phyloP scores from a whole-genome alignment of 2,329 filamentous ascomycete genomes.

The Trichoderma afroharzianum region DNA sequence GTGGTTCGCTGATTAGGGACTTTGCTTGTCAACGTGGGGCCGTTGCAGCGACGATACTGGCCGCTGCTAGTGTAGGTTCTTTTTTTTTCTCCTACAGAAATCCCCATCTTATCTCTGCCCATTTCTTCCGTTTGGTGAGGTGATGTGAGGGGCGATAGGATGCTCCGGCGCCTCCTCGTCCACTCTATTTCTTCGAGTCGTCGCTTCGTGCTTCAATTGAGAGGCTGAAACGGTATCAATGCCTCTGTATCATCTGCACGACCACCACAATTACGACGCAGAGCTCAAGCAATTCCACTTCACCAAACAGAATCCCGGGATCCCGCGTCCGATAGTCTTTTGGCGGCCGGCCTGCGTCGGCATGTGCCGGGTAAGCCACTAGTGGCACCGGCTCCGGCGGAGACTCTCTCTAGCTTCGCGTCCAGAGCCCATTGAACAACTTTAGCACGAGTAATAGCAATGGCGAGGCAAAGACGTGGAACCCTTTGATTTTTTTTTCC shows the following conservation, averaged over 20 bases:
- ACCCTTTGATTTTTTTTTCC: not conserved
- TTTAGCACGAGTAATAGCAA: not conserved
- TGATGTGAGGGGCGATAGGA: not conserved
- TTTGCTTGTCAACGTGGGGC: conserved; percentile 1
- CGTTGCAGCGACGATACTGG: not conserved
- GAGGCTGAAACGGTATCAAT: not conserved
- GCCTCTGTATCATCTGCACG: not conserved
- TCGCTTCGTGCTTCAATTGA: not conserved
- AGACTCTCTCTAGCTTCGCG: not conserved
- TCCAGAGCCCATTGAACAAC: not conserved
- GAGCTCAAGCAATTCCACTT: not conserved
- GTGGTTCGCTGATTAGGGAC: not conserved
- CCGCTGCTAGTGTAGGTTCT: not conserved
- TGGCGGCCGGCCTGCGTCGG: conserved; percentile 17
- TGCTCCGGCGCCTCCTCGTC: not conserved
- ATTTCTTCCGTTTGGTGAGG: not conserved
- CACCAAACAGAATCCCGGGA: not conserved
- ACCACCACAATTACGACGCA: not conserved
- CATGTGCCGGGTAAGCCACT: conserved; percentile 10
- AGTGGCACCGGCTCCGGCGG: conserved; percentile 5
- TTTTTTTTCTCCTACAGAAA: not conserved
- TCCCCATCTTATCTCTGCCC: not conserved
- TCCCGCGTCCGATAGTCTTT: conserved; percentile 9
- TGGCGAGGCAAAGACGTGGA: not conserved
- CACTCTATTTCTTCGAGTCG: not conserved